Evolutionary conservation across 202 grass and related monocot genomes (phyloP).

Genomic region (Saccharum hybrid): DNA sequence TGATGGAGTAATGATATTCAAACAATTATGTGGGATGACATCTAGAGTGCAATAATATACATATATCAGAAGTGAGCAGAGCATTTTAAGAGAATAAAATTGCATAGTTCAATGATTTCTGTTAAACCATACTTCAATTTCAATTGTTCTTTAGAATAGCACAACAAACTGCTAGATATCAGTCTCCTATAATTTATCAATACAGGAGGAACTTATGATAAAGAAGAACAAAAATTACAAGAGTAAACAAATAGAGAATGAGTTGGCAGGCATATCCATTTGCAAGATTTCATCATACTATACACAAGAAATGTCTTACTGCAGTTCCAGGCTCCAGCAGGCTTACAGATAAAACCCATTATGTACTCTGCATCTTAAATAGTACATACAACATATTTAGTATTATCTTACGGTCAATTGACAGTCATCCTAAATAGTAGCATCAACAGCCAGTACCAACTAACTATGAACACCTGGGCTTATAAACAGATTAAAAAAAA

Average conservation of each 20-base stretch:
- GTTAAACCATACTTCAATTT: background rate
- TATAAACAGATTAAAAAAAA: background rate
- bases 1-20: background rate
- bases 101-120: background rate
- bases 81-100: background rate
- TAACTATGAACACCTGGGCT: background rate
- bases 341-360: background rate
- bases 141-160: background rate
- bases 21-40: slow-evolving; percentile 5
- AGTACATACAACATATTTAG: background rate
- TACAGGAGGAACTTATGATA: background rate
- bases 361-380: background rate
- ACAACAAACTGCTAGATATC: background rate
- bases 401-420: background rate
- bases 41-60: background rate
- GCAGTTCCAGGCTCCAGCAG: background rate
- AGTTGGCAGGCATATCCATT: background rate
- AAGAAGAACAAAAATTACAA: background rate
- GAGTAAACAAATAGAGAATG: background rate
- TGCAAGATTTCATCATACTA: background rate
- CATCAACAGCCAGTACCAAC: background rate
- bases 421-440: background rate
- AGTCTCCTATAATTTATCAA: background rate
- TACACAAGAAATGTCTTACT: no score
- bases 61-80: background rate